Percentiles rank a stretch among this genome's conserved stretches.
phyloP scores from a whole-genome alignment of 2,329 filamentous ascomycete species.

The Seiridium cupressi region DNA sequence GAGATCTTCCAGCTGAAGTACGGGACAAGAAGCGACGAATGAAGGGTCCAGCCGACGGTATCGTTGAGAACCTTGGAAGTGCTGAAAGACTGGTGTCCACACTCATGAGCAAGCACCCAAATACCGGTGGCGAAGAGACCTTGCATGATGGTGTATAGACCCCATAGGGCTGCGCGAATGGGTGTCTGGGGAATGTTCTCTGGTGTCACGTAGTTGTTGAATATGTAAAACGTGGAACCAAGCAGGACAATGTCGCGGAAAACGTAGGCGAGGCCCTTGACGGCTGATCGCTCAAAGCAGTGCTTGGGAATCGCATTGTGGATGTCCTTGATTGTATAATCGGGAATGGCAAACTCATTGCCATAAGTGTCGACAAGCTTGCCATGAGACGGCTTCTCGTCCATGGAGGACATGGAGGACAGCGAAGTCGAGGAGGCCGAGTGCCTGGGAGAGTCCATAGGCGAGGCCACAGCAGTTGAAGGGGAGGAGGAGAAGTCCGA shows the following conservation, averaged over 20 bases:
- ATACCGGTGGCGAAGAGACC: slow-evolving; percentile 90
- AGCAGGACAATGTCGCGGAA: slow-evolving; percentile 74
- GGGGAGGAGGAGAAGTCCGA: slow-evolving; percentile 46
- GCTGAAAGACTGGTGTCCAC: slow-evolving; percentile 95
- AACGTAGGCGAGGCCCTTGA: slow-evolving; percentile 77
- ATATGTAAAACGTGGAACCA: slow-evolving; percentile 77
- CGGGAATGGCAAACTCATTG: slow-evolving; percentile 88
- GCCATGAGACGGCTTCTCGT: slow-evolving; percentile 47
- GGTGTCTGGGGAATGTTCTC: slow-evolving; percentile 73
- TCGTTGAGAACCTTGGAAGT: slow-evolving; percentile 89
- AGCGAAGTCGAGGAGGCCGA: slow-evolving; percentile 86
- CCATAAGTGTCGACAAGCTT: slow-evolving; percentile 88
- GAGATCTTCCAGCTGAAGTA: slow-evolving; percentile 99
- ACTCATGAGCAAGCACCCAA: slow-evolving; percentile 98
- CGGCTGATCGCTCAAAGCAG: slow-evolving; percentile 86
- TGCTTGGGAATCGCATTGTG: slow-evolving; percentile 96
- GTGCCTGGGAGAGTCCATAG: slow-evolving; percentile 56
- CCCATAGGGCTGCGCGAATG: slow-evolving; percentile 64
- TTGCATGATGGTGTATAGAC: slow-evolving; percentile 73
- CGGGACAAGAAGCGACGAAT: slow-evolving; percentile 85
- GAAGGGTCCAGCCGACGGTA: slow-evolving; percentile 85
- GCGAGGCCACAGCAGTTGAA: slow-evolving; percentile 56
- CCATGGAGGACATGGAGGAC: slow-evolving; percentile 78
- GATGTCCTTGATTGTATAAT: slow-evolving; percentile 98
- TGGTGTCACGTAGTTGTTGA: slow-evolving; percentile 86